phyloP scores from a whole-genome alignment of 2,329 filamentous ascomycete genomes.

The Sphaerulina musiva region DNA sequence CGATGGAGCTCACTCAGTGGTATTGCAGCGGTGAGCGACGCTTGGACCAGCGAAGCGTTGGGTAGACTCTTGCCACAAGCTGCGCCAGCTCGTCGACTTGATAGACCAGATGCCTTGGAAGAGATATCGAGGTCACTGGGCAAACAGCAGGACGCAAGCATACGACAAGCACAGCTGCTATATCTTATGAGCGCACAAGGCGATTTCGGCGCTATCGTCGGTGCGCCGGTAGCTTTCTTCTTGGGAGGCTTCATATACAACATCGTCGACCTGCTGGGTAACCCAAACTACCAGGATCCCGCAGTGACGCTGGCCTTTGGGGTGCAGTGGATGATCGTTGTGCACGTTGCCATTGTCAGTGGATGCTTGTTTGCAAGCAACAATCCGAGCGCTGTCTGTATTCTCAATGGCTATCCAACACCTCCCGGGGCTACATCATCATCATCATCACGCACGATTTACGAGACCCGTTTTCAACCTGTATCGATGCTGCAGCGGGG shows the following conservation, averaged over 20 bases:
- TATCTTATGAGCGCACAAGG: conserved; percentile 8
- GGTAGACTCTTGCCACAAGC: not conserved
- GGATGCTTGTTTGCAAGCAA: conserved; percentile 6
- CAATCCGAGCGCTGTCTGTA: conserved; percentile 5
- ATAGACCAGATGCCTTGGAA: not conserved
- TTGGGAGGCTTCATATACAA: conserved; percentile 8
- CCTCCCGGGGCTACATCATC: not conserved
- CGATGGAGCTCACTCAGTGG: not conserved
- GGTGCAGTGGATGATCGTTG: conserved; percentile 8
- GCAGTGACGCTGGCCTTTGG: conserved; percentile 7
- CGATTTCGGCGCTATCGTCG: conserved; percentile 7
- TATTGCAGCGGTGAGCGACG: not conserved
- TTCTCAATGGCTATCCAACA: not conserved
- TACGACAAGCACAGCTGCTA: not conserved
- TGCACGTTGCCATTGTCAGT: conserved; percentile 8
- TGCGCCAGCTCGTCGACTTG: not conserved
- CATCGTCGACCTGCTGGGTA: conserved; percentile 1
- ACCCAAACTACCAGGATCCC: conserved; percentile 1
- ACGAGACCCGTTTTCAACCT: conserved; percentile 4
- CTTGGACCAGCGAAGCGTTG: not conserved
- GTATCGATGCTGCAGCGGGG: conserved; percentile 6
- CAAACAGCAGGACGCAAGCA: not conserved
- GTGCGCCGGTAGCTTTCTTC: conserved; percentile 5
- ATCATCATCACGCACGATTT: not conserved
- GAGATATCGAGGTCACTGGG: not conserved